Evolutionary conservation across 2,329 filamentous ascomycete genomes (phyloP), one percentile per base, ranked within the genome.

Genomic region (Tolypocladium pustulatum): DNA sequence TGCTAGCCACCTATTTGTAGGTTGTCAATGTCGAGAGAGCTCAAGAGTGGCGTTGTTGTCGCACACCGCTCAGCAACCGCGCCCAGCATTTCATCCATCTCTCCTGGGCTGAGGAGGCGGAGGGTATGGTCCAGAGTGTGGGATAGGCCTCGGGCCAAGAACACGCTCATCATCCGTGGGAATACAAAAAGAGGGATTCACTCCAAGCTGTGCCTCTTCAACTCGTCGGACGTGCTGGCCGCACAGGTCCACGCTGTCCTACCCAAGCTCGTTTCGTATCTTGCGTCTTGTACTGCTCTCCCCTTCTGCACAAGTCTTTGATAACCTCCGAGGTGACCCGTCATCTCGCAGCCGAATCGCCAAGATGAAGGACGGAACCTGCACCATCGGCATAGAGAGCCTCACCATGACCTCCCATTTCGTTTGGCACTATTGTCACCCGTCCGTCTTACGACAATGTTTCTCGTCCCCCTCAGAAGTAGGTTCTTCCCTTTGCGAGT

Each of bases 31-130:
- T 43, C 27, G 7, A 27, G 4, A 3, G 9, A 12, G 17, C 22
- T 8, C 5, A 8, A 30, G 22, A 13, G n/a, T n/a, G n/a, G 32
- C 20, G 15, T n/a, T 13, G 20, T 46, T 61, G 36, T 25, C 3
- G 41, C 10, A 10, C 9, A 25, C 10, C n/a, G n/a, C 54, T 54
- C 41, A 54, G 15, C 58, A 4, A 27, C 12, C 34, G 15, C 12
- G 27, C 55, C 32, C 25, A 30, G 9, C 22, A 80, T 72, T 70
- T 86, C 27, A 82, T 86, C n/a, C 87, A 87, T 65, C 74, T 83
- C 32, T 87, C 87, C 65, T 72, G 87, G 2, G 83, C 85, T 1
- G 85, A 87, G 67, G 84, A 84, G 69, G 83, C 81, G 51, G 82
- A 83, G 70, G 67, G 77, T 71, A 20, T 20, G 3, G 8, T 1